These are phyloP conservation scores for Lipomyces mesembrius DNA, from an alignment of 805 yeast genomes.

Conservation along the genomic window DNA sequence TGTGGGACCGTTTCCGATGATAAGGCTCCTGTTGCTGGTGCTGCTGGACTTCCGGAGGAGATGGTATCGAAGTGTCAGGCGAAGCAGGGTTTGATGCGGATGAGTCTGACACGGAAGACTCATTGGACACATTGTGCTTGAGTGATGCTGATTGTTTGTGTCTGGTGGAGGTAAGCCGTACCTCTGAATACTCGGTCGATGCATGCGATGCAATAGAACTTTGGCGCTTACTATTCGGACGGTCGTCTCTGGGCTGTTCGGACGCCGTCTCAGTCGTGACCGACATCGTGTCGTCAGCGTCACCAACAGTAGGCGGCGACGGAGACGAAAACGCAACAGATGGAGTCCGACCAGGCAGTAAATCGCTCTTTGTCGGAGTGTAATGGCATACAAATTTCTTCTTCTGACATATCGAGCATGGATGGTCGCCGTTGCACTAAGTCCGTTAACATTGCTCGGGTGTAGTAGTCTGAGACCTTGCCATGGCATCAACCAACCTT, in stretches of 20 bases:
- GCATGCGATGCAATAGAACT: constrained; percentile 5
- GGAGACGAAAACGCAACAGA: constrained; percentile 26
- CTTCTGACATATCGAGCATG: constrained; percentile 47
- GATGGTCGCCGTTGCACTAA: constrained; percentile 45
- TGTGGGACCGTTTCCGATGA: constrained; percentile 29
- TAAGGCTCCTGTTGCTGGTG: constrained; percentile 31
- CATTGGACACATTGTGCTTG: neutral
- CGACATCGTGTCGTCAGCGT: constrained; percentile 11
- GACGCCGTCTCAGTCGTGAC: constrained; percentile 11
- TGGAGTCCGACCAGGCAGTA: constrained; percentile 21
- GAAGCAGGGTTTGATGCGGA: constrained; percentile 13
- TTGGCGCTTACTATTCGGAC: constrained; percentile 4
- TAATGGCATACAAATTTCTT: constrained; percentile 45
- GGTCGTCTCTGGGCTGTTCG: constrained; percentile 2
- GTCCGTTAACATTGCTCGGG: neutral
- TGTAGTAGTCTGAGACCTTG: neutral
- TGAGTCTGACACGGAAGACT: neutral
- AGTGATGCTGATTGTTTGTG: neutral
- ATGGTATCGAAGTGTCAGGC: constrained; percentile 23
- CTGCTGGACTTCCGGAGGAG: constrained; percentile 30
- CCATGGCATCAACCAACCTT: constrained; percentile 22
- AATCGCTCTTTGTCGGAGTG: constrained; percentile 29
- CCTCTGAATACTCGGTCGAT: constrained; percentile 3
- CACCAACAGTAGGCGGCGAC: constrained; percentile 13
- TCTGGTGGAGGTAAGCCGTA: neutral